phyloP scores from a whole-genome alignment of 768 basidiomycete genomes.

The Trametes cinnabarina region DNA sequence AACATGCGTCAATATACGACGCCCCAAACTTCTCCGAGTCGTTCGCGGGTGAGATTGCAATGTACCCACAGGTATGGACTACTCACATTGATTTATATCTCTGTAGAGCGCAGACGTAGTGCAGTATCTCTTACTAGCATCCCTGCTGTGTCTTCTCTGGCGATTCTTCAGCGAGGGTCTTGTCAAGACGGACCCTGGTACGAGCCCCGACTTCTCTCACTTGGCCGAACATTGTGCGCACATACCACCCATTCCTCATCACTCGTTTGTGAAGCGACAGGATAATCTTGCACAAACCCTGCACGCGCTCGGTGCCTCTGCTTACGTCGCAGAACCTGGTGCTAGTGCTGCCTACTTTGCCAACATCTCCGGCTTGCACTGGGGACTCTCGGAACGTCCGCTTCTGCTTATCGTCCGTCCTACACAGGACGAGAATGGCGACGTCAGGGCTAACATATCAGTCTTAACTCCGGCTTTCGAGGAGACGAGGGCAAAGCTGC shows the following conservation, averaged over 20 bases:
- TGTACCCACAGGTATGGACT: too few relatives aligned
- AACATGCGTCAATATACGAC: background rate
- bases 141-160: background rate
- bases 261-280: constrained; percentile 55
- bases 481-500: constrained; percentile 59
- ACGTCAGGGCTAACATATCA: constrained; percentile 42
- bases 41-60: too few relatives aligned
- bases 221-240: constrained; percentile 45
- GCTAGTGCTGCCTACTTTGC: constrained; percentile 68
- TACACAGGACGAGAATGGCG: constrained; percentile 19
- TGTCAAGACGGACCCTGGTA: background rate
- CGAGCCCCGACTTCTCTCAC: constrained; percentile 24
- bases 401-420: constrained; percentile 67
- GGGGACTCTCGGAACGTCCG: constrained; percentile 78
- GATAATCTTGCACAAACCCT: constrained; percentile 49
- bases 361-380: constrained; percentile 62
- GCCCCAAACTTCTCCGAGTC: too few relatives aligned
- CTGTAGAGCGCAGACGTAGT: background rate
- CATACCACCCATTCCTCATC: constrained; percentile 44
- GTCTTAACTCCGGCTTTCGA: constrained; percentile 81
- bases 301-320: constrained; percentile 49
- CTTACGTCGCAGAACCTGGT: constrained; percentile 80
- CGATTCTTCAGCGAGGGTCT: background rate
- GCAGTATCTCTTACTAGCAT: background rate
- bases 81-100: too few relatives aligned